phyloP scores from a whole-genome alignment of 2,329 filamentous ascomycete species.

The Pseudogymnoascus sp. region DNA sequence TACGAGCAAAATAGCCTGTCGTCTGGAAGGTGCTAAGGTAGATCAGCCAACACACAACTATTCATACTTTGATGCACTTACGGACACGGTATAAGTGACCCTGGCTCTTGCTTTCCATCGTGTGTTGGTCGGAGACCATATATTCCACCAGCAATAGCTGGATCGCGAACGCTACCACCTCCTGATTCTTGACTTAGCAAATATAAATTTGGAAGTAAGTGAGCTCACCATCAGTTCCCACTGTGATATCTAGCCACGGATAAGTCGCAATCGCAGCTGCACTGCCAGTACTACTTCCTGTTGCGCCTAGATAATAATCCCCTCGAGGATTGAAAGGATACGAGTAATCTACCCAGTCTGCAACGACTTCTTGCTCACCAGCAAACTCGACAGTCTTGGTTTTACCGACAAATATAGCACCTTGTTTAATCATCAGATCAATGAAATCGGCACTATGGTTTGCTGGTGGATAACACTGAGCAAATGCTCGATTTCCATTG shows the following conservation, averaged over 20 bases:
- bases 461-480: constrained; percentile 41
- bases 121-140: neutral
- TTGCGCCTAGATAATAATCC: constrained; percentile 42
- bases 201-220: neutral
- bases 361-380: constrained; percentile 26
- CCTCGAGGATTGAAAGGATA: constrained; percentile 37
- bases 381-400: constrained; percentile 43
- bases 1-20: neutral
- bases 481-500: constrained; percentile 53
- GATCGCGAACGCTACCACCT: neutral
- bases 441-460: constrained; percentile 43
- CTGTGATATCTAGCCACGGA: constrained; percentile 41
- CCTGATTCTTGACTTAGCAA: neutral
- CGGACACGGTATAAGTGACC: neutral
- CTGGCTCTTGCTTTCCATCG: neutral
- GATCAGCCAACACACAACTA: neutral
- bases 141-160: too few species aligned
- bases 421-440: constrained; percentile 50
- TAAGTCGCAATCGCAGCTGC: constrained; percentile 40
- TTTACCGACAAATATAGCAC: constrained; percentile 50
- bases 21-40: neutral
- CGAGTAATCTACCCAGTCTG: constrained; percentile 40
- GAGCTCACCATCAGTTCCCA: constrained; percentile 38
- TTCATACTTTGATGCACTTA: neutral
- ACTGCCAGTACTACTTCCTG: constrained; percentile 40